Conservation (phyloP, 2,329 filamentous ascomycete genomes). For the Stromatinia cepivora region DNA sequence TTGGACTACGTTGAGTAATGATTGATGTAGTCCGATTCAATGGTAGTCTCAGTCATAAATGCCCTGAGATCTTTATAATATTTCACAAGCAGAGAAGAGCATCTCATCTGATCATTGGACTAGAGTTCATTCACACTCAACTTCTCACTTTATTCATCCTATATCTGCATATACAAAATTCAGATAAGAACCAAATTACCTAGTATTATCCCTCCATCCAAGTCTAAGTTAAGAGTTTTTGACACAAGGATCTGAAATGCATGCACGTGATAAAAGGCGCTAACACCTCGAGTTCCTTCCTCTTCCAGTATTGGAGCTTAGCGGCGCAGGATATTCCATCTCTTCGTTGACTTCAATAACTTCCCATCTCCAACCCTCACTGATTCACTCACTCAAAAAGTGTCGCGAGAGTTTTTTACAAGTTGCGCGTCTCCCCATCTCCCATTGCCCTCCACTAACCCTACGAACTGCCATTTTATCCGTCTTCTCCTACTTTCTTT, state of each 20-base stretch:
- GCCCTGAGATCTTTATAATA: neutral
- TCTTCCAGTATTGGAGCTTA: neutral
- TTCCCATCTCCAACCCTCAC: neutral
- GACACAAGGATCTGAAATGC: neutral
- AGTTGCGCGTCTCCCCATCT: neutral
- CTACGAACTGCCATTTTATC: neutral
- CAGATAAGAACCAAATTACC: neutral
- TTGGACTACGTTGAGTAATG: neutral
- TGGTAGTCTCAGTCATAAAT: neutral
- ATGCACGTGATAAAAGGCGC: neutral
- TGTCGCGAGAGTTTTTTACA: neutral
- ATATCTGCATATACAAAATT: neutral
- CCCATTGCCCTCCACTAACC: neutral
- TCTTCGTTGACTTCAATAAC: neutral
- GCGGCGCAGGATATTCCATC: neutral
- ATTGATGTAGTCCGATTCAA: neutral
- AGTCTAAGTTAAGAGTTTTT: neutral
- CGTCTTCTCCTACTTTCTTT: neutral
- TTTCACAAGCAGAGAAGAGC: neutral
- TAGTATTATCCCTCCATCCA: neutral
- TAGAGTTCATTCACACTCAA: neutral
- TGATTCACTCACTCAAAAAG: neutral
- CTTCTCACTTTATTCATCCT: neutral
- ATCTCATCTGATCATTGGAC: neutral
- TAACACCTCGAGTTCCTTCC: constrained; percentile 14